These are phyloP conservation scores for Exophiala aquamarina DNA, from an alignment of 2,329 filamentous ascomycete species.

Conservation along the genomic window DNA sequence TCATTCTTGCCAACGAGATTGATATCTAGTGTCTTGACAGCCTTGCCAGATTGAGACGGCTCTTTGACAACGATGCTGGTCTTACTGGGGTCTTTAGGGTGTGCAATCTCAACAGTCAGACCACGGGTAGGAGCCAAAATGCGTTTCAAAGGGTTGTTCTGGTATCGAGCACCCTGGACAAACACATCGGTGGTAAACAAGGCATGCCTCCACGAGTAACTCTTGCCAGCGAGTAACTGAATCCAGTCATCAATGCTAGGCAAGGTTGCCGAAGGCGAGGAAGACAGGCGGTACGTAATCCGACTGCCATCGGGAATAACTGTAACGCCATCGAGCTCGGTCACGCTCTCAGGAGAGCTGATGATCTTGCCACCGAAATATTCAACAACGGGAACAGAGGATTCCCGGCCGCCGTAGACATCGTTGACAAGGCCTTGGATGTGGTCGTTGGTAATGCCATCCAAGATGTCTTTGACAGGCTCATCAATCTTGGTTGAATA, in stretches of 20 bases:
- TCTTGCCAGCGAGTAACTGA: constrained; percentile 78
- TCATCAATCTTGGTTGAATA: constrained; percentile 90
- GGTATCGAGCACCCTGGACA: constrained; percentile 93
- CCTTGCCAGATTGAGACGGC: constrained; percentile 79
- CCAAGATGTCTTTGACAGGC: constrained; percentile 91
- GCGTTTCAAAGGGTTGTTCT: constrained; percentile 91
- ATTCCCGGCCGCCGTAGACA: constrained; percentile 72
- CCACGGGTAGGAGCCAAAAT: constrained; percentile 85
- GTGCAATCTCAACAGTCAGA: constrained; percentile 81
- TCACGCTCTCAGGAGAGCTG: constrained; percentile 66
- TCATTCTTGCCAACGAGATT: constrained; percentile 73
- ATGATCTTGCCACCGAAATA: constrained; percentile 89
- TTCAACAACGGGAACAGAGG: constrained; percentile 78
- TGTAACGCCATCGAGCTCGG: constrained; percentile 77
- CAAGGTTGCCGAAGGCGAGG: constrained; percentile 69
- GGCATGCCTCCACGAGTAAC: constrained; percentile 90
- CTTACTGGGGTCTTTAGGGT: constrained; percentile 78
- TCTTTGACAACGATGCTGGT: constrained; percentile 87
- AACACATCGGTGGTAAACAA: constrained; percentile 92
- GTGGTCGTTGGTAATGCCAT: constrained; percentile 84
- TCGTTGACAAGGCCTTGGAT: constrained; percentile 78
- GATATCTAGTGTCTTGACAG: constrained; percentile 84
- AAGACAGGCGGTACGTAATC: constrained; percentile 79
- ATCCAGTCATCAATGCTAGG: constrained; percentile 84
- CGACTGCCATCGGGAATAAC: constrained; percentile 77